These are phyloP conservation scores for Salix caprea DNA, from an alignment of 345 rosid species.

Conservation along the genomic window DNA sequence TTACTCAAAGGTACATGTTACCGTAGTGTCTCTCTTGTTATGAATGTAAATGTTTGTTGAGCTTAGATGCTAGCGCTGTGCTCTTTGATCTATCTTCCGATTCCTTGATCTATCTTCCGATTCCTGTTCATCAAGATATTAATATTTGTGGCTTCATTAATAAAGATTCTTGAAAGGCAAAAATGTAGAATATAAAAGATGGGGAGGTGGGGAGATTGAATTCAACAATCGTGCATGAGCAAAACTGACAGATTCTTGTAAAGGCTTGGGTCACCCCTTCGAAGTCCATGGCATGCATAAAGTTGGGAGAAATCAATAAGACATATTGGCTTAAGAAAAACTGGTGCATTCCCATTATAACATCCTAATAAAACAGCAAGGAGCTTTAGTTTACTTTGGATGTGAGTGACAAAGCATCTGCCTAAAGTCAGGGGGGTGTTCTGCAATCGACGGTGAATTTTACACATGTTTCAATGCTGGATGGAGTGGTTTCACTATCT, in stretches of 20 bases:
- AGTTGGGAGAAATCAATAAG: neutral
- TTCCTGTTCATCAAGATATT: neutral
- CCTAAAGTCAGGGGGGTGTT: neutral
- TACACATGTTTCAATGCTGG: neutral
- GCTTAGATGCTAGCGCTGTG: neutral
- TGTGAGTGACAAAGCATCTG: neutral
- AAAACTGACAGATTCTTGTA: neutral
- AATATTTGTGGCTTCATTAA: neutral
- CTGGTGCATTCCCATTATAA: neutral
- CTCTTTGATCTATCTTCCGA: neutral
- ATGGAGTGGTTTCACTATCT: neutral
- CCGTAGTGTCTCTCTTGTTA: neutral
- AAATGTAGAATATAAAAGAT: neutral
- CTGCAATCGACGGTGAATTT: neutral
- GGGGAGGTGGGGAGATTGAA: neutral
- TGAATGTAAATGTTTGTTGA: neutral
- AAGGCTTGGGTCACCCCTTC: neutral
- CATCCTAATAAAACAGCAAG: neutral
- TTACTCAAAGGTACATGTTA: neutral
- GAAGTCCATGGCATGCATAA: neutral
- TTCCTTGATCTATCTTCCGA: neutral
- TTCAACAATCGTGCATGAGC: neutral
- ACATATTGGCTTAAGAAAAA: too few species aligned
- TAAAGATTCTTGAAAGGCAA: neutral
- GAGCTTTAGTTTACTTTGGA: neutral